Conservation (phyloP, 805 yeast species). For the Ogataea kodamae region DNA sequence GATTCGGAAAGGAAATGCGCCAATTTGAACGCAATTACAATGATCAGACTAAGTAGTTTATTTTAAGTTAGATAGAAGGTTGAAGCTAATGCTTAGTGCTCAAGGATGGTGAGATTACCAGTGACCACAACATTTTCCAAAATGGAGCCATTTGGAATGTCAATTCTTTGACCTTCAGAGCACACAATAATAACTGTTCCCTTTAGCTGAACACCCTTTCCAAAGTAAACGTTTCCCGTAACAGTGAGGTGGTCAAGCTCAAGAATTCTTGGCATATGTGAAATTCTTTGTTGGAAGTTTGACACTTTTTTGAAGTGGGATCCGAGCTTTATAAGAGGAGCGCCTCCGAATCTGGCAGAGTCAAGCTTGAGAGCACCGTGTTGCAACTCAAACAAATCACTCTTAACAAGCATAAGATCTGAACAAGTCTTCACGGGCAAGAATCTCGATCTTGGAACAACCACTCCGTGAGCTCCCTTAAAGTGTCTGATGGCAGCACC, state of each 20-base stretch:
- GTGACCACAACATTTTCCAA: conserved; percentile 96
- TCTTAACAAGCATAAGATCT: conserved; percentile 88
- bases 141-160: conserved; percentile 93
- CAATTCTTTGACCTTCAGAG: conserved; percentile 94
- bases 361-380: conserved; percentile 89
- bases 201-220: conserved; percentile 84
- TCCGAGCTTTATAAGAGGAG: conserved; percentile 94
- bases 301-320: conserved; percentile 95
- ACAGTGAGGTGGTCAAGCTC: conserved; percentile 97
- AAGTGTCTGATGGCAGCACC: conserved; percentile 99
- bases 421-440: conserved; percentile 98
- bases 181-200: conserved; percentile 98
- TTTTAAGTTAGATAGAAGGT: background rate
- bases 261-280: conserved; percentile 93
- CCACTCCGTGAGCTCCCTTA: conserved; percentile 93
- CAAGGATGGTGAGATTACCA: conserved; percentile 91
- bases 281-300: conserved; percentile 83
- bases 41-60: conserved; percentile 4
- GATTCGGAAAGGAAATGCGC: conserved; percentile 75
- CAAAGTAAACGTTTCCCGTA: conserved; percentile 92
- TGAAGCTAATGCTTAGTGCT: conserved; percentile 49
- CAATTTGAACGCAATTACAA: conserved; percentile 31
- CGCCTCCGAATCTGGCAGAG: conserved; percentile 81
- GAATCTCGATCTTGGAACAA: conserved; percentile 96
- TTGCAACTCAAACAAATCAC: conserved; percentile 85